Base-by-base conservation (phyloP, 2,329 filamentous ascomycete genomes). In the Chalara sp. region DNA sequence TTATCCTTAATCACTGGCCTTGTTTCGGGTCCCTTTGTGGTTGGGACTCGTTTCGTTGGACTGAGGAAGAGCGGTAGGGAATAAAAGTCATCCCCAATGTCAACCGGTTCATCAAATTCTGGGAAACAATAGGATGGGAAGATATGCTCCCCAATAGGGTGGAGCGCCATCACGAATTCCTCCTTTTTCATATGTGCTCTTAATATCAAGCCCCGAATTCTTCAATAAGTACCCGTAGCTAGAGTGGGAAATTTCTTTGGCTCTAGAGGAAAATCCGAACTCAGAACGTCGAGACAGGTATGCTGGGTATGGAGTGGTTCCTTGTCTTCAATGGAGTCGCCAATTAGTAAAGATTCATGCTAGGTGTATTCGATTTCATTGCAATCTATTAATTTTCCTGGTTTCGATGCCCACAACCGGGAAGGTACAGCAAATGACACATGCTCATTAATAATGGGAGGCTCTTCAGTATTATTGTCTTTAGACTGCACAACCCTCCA, bases 251-350 rank as follows among this genome's bases (percentile, higher is more conserved):
- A 43, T 42, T 42, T 21, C 49, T 29, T 42, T 43, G 50, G 41
- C 49, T 8, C 46, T 35, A 42, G 29, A 40, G 28, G 45, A 37
- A 42, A 33, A 2, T 52, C 28, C 46, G 6, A 40, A 39, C 35
- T 11, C 46, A 52, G 49, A 52, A 52, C 12, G 41, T 52, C 50
- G 50, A 49, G 8, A 35, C 48, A 49, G 41, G 31, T 49, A 40
- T 11, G 5, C 11, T n/a, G 21, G 44, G 41, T 32, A 49, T 47
- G 42, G 46, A 12, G 10, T 7, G 11, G 5, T 35, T 42, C 31
- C 32, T 41, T 31, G 8, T 49, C 5, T 46, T 46, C 46, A 33
- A 37, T 52, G 35, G 49, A 49, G 29, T 32, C 40, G 11, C 46
- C 5, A 48, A 49, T 49, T 40, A n/a, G 29, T 40, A 49, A 46